A percentile compares a stretch with the other conserved stretches of the same genome.
phyloP scores from a whole-genome alignment of 345 rosid genomes.

The Syzygium aromaticum region DNA sequence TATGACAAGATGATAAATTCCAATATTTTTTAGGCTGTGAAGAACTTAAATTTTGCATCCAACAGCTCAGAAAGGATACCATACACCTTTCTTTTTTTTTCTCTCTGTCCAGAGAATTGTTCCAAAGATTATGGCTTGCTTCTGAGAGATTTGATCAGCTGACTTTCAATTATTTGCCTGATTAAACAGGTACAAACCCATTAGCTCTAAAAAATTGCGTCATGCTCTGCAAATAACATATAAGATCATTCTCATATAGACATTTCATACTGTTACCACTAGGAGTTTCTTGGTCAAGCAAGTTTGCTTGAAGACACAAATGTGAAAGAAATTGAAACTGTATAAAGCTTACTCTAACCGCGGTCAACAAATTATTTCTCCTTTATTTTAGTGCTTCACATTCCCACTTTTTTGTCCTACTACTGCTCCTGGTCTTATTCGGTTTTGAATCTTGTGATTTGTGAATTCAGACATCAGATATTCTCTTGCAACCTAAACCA shows the following conservation, averaged over 20 bases:
- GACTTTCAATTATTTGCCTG: constrained; percentile 11
- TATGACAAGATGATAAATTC: neutral
- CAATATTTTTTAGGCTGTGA: neutral
- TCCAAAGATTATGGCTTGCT: no score
- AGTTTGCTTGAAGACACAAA: neutral
- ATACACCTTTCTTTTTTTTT: neutral
- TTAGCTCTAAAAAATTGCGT: constrained; percentile 3
- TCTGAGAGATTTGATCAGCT: constrained; percentile 5
- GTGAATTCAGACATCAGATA: neutral
- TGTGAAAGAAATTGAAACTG: neutral
- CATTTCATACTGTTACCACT: neutral
- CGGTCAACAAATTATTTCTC: neutral
- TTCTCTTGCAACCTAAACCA: constrained; percentile 22
- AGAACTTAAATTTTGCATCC: neutral
- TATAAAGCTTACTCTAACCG: neutral
- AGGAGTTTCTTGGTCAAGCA: neutral
- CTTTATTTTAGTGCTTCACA: neutral
- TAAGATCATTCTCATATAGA: neutral
- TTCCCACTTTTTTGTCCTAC: neutral
- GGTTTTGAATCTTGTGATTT: neutral
- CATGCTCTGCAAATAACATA: constrained; percentile 1
- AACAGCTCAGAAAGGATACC: neutral
- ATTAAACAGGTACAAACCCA: constrained; percentile 22
- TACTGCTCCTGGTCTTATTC: neutral
- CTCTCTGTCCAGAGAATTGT: neutral